phyloP scores from a whole-genome alignment of 2,329 filamentous ascomycete species.

The Apiospora kogelbergensis region DNA sequence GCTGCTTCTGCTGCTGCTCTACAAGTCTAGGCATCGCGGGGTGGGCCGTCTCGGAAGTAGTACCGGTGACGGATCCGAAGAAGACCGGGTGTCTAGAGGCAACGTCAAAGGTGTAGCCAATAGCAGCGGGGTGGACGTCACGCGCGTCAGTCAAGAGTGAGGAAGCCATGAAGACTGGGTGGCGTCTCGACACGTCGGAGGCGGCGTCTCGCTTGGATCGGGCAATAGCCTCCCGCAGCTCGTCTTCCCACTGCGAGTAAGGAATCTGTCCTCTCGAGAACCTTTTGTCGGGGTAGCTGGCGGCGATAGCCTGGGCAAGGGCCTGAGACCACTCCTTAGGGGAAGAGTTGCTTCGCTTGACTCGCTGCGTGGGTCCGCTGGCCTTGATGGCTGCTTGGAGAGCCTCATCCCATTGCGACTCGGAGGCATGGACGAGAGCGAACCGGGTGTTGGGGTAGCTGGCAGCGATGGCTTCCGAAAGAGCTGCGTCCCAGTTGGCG shows the following conservation, averaged over 20 bases:
- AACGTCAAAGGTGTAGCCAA: slow-evolving; percentile 28
- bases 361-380: slow-evolving; percentile 19
- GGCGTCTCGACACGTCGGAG: slow-evolving; percentile 30
- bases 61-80: slow-evolving; percentile 27
- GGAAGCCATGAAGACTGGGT: slow-evolving; percentile 34
- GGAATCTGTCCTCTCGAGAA: slow-evolving; percentile 22
- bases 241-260: slow-evolving; percentile 22
- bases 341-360: slow-evolving; percentile 23
- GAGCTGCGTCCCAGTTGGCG: slow-evolving; percentile 37
- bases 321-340: slow-evolving; percentile 37
- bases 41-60: slow-evolving; percentile 22
- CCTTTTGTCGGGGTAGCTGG: slow-evolving; percentile 28
- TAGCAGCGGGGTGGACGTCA: slow-evolving; percentile 32
- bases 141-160: slow-evolving; percentile 23
- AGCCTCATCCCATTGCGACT: slow-evolving; percentile 25
- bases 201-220: slow-evolving; percentile 13
- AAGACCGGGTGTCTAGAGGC: slow-evolving; percentile 33
- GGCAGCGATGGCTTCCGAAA: slow-evolving; percentile 34
- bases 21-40: slow-evolving; percentile 21
- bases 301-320: slow-evolving; percentile 34
- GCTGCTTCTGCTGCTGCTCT: neutral
- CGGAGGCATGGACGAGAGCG: slow-evolving; percentile 13
- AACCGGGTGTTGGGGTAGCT: slow-evolving; percentile 26
- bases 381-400: slow-evolving; percentile 23
- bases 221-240: slow-evolving; percentile 24